These are phyloP conservation scores for Iberis pinnata DNA, from an alignment of 345 rosid species.

Conservation along the genomic window DNA sequence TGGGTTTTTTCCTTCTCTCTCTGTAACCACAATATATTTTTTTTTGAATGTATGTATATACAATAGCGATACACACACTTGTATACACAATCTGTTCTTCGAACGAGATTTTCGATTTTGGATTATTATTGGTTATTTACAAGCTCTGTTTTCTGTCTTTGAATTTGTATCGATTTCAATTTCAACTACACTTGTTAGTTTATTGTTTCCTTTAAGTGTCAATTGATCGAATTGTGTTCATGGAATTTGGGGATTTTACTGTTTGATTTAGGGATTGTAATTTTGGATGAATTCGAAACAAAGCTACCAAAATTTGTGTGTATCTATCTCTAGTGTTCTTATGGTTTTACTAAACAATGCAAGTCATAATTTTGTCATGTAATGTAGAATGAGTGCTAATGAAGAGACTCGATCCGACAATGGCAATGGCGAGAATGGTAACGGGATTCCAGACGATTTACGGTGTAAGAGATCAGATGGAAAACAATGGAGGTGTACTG, in stretches of 20 bases:
- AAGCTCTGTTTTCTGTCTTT: too few species aligned
- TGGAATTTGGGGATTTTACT: constrained; percentile 5
- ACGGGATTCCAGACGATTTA: constrained; percentile 80
- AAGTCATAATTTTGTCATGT: constrained; percentile 16
- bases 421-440: constrained; percentile 25
- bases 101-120: too few species aligned
- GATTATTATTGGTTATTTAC: too few species aligned
- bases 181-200: not conserved
- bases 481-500: constrained; percentile 98
- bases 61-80: not conserved
- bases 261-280: not conserved
- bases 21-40: not conserved
- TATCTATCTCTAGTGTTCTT: too few species aligned
- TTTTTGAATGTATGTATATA: not conserved
- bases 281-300: too few species aligned
- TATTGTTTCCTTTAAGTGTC: not conserved
- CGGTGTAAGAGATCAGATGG: constrained; percentile 99
- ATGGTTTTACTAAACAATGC: constrained; percentile 19
- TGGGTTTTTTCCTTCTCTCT: constrained; percentile 12
- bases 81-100: not conserved
- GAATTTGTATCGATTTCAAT: too few species aligned
- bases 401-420: constrained; percentile 46
- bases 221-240: constrained; percentile 6
- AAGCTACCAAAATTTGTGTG: too few species aligned
- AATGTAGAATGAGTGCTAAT: constrained; percentile 28